Base-by-base conservation (phyloP, 2,329 filamentous ascomycete species). In the Arachnopeziza araneosa region DNA sequence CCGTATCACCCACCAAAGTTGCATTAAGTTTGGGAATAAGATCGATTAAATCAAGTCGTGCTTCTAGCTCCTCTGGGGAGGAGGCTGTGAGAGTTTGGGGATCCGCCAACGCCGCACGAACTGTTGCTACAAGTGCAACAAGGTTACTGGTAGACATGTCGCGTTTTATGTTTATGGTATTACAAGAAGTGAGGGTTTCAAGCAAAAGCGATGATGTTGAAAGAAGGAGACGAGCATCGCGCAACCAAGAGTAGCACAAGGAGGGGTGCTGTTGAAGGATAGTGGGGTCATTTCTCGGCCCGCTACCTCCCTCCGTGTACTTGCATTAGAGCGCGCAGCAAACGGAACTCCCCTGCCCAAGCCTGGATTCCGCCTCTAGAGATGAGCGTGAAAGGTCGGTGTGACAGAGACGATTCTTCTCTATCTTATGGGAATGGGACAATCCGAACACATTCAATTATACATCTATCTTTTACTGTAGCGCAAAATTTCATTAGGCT, bases 1-100 rank as follows among this genome's bases (percentile, higher is more conserved):
- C 51, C 17, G 60, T 49, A 44, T 63, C 52, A 9, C 63, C 60
- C 1, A 63, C 48, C 24, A 65, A 50, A 24, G 52, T 32, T 21
- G 57, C 50, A 54, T 62, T 62, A 22, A 63, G 49, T 19, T 59
- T 52, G 22, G 61, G 57, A 17, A 62, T 60, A 21, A 62, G 32
- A 54, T 62, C 63, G 55, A 65, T 65, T 30, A 63, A 44, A 23
- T 63, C 61, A 3, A 63, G 56, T 32, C 61, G 55, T 17, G 63
- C 61, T 24, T 59, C 58, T 59, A 55, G 50, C 52, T 61, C 61
- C 50, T 52, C 50, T 22, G 19, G 24, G 14, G 50, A 23, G 19
- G 50, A 52, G 3, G 50, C 50, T 52, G 9, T 22, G 50, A 52
- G n/a, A 52, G 8, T 52, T 24, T 23, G 50, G 8, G 50, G 50